Conservation (phyloP, 2,329 filamentous ascomycete genomes). For the Karstenula rhodostoma region DNA sequence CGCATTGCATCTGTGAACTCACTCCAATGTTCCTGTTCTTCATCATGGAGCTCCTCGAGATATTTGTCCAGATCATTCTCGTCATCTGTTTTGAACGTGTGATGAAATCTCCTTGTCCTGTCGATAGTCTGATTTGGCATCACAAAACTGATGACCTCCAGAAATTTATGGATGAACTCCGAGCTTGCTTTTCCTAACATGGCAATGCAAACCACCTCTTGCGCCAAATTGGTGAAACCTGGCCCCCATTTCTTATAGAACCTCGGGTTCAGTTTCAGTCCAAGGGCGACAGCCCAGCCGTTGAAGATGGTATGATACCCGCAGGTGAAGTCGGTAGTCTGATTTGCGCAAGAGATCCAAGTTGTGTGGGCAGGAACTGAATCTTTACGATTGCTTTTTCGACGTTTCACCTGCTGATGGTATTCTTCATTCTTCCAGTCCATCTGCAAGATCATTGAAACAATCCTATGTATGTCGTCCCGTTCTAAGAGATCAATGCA, state of each 20-base stretch:
- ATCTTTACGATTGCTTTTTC: too few species aligned
- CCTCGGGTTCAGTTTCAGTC: constrained; percentile 22
- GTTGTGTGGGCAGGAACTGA: not conserved
- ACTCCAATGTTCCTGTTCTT: not conserved
- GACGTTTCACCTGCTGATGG: too few species aligned
- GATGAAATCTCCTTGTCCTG: not conserved
- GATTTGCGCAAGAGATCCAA: constrained; percentile 17
- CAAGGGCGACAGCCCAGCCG: constrained; percentile 32
- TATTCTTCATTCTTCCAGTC: too few species aligned
- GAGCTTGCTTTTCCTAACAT: not conserved
- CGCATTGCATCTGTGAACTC: not conserved
- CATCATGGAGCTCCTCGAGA: not conserved
- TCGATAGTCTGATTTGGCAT: not conserved
- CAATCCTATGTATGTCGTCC: not conserved
- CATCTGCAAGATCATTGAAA: not conserved
- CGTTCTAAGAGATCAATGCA: not conserved
- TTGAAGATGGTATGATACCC: constrained; percentile 30
- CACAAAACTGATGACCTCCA: not conserved
- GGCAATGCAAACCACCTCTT: too few species aligned
- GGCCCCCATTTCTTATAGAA: constrained; percentile 12
- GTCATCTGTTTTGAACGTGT: not conserved
- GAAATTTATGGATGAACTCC: constrained; percentile 2
- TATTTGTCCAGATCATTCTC: not conserved
- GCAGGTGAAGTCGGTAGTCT: constrained; percentile 17
- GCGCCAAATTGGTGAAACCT: constrained; percentile 6